Base-by-base conservation (phyloP, 176 grass and related monocot genomes). In the Bromus sterilis region DNA sequence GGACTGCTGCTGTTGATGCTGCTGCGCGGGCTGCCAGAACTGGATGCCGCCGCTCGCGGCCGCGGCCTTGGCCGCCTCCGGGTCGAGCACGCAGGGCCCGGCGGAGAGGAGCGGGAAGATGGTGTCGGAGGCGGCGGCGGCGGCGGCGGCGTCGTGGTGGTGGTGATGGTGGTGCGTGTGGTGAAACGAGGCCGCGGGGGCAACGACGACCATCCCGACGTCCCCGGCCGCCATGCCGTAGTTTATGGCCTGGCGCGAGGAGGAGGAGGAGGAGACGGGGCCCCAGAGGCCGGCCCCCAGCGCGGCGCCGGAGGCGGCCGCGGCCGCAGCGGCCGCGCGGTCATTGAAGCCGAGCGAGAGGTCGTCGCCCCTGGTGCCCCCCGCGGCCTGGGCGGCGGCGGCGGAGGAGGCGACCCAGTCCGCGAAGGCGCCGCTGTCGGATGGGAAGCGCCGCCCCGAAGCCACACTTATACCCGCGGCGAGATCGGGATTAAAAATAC, bases 391-490 rank as follows among this genome's bases (percentile, higher is more conserved):
- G 53, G 79, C 87, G 78, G 86, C 87, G 37, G 75, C 86, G 69
- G 94, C 92, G 37, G 96, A 90, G 49, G 93, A 88, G 0, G 87
- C 82, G 60, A 90, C 91, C 97, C 97, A 99, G 79, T 99, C 97
- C 77, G 97, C 97, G 82, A 99, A 99, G 30, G 97, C 97, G 80
- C 97, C 97, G 76, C 85, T 96, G 89, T 99, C 97, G 51, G 97
- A 99, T 84, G 93, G 97, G 89, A 99, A 96, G 83, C 97, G 86
- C 87, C 97, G 93, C 75, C 93, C 97, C 21, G 97, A 96, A 99
- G 93, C 97, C 97, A 90, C 88, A 79, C 80, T 90, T 90, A 74
- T 86, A 68, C 25, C 32, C 48, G 67, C 68, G 68, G 68, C 67
- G 67, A 6, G 63, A 7, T 39, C 15, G 16, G 0, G 46, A 74